phyloP scores from a whole-genome alignment of 2,329 filamentous ascomycete genomes.

The Aspergillus ustus region DNA sequence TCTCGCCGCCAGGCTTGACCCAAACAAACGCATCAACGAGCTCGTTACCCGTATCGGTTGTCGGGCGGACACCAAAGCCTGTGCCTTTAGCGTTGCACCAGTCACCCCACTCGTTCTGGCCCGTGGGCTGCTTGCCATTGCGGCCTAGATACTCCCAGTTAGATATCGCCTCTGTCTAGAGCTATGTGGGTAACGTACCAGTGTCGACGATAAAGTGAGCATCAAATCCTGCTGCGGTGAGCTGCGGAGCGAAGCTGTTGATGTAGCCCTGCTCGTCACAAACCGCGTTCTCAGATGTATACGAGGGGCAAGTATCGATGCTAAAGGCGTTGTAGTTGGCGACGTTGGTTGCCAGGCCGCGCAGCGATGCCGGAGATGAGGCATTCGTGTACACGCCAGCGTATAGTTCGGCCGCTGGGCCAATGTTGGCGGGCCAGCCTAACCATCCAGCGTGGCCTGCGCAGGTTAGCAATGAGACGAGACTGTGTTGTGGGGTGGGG shows the following conservation, averaged over 20 bases:
- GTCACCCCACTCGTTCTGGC: conserved; percentile 63
- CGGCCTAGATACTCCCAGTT: conserved; percentile 52
- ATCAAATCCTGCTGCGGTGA: conserved; percentile 53
- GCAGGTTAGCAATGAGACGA: neutral
- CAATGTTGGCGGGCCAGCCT: conserved; percentile 65
- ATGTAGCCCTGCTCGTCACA: conserved; percentile 60
- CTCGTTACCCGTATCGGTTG: conserved; percentile 62
- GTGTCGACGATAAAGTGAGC: conserved; percentile 62
- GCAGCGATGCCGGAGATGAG: conserved; percentile 51
- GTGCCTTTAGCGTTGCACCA: conserved; percentile 70
- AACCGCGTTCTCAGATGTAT: conserved; percentile 52
- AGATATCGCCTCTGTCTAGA: neutral
- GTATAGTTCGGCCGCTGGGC: conserved; percentile 55
- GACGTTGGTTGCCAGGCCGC: conserved; percentile 62
- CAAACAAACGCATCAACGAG: conserved; percentile 70
- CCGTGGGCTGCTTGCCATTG: conserved; percentile 65
- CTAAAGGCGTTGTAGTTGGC: conserved; percentile 64
- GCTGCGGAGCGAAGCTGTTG: conserved; percentile 56
- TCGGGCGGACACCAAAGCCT: conserved; percentile 68
- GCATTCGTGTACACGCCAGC: conserved; percentile 54
- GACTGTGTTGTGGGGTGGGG: too few relatives aligned
- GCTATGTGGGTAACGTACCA: conserved; percentile 35
- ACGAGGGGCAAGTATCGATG: conserved; percentile 49
- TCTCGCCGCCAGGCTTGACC: conserved; percentile 69
- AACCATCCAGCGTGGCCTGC: conserved; percentile 64